Evolutionary conservation across 208 protist species (phyloP).

Genomic region (Vickermania spadyakhi): DNA sequence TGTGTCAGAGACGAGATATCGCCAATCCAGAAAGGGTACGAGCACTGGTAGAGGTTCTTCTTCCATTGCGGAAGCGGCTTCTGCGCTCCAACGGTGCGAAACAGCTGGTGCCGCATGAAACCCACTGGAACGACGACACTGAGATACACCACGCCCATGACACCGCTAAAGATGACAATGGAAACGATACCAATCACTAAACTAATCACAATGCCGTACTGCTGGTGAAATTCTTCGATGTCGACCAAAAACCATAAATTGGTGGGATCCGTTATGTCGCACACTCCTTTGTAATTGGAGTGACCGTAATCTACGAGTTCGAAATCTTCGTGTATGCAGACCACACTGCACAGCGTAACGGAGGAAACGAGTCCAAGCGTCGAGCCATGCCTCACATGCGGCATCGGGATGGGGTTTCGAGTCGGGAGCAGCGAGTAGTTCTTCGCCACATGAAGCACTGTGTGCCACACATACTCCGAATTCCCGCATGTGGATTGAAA

Average conservation of each 20-base stretch:
- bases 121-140: conserved; percentile 65
- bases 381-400: conserved; percentile 21
- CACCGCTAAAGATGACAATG: conserved; percentile 38
- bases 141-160: conserved; percentile 50
- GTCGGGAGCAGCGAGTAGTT: conserved; percentile 5
- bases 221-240: conserved; percentile 9
- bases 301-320: conserved; percentile 3
- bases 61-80: conserved; percentile 13
- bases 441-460: conserved; percentile 10
- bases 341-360: conserved; percentile 36
- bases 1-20: conserved; percentile 55
- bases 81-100: conserved; percentile 27
- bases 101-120: conserved; percentile 48
- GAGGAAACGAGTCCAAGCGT: conserved; percentile 33
- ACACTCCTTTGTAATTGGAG: conserved; percentile 7
- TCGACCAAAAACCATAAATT: conserved; percentile 54
- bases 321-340: conserved; percentile 19
- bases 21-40: conserved; percentile 48
- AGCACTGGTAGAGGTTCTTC: conserved; percentile 22
- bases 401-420: conserved; percentile 14
- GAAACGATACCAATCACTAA: conserved; percentile 30
- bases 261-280: conserved; percentile 35
- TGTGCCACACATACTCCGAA: conserved; percentile 42
- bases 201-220: conserved; percentile 8
- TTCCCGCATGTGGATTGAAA: conserved; percentile 12